Base-by-base conservation (phyloP, 2,329 filamentous ascomycete genomes). In the Fusarium buxicola region DNA sequence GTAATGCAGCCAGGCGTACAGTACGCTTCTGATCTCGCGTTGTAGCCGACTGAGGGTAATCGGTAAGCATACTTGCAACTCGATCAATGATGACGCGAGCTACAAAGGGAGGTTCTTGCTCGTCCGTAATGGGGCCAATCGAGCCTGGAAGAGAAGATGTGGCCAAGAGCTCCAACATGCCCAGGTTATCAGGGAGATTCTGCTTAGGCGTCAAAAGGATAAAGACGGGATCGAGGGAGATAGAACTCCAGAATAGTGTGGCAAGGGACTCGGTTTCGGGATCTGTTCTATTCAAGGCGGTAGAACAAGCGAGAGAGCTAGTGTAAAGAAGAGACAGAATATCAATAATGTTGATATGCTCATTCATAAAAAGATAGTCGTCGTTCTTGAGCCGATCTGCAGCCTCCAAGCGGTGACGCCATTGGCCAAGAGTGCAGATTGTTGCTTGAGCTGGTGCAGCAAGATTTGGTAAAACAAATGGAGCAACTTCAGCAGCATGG, bases 131-230 rank as follows among this genome's bases (percentile, higher is more conserved):
- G 13, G 90, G 86, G 0, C 92, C 91, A 45, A 94, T 86, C 1
- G 86, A 89, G 2, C 81, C 77, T 1, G 83, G 76, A 1, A 91
- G 80, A 1, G 86, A 82, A 6, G 90, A 92, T 1, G 89, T 90
- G 31, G 83, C 82, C 2, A 95, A 77, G 43, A 94, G 81, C 24
- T 84, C 81, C 8, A 94, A 77, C 78, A 89, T 89, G 25, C 83
- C 80, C 2, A 85, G 76, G 49, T 91, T 88, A 45, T 92, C 87
- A 2, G 80, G 74, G 1, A 86, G 77, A 2, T 85, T 84, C 58
- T 93, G 90, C 51, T 87, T 88, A 27, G 85, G 85, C 57, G 85
- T 88, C 2, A 94, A 81, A 67, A 92, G 84, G 52, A 91, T 79
- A 11, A 91, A 76, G 9, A 90, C 83, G 62, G 90, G 88, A 39